Conservation (phyloP, 768 basidiomycete species). For the Xerocomellus chrysenteron region DNA sequence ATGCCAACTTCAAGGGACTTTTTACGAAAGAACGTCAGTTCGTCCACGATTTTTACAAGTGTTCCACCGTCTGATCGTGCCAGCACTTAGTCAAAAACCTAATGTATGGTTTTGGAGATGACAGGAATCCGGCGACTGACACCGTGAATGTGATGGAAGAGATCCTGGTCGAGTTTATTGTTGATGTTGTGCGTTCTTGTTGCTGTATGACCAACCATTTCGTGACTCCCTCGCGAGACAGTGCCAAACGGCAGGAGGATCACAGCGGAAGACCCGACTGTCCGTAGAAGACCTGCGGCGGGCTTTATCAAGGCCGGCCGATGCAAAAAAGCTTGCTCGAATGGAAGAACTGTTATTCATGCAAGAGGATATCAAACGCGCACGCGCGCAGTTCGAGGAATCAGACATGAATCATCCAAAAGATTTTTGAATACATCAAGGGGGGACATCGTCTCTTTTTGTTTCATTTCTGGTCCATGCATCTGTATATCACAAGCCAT, state of each 20-base stretch:
- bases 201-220: background rate
- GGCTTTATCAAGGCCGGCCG: constrained; percentile 78
- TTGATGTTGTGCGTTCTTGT: constrained; percentile 70
- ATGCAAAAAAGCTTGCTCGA: constrained; percentile 87
- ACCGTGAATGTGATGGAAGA: constrained; percentile 93
- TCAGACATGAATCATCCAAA: constrained; percentile 47
- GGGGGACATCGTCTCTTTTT: background rate
- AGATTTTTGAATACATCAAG: constrained; percentile 38
- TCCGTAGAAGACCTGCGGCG: constrained; percentile 85
- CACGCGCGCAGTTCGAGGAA: constrained; percentile 73
- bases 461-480: background rate
- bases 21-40: constrained; percentile 80
- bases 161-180: constrained; percentile 86
- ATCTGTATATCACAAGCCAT: background rate
- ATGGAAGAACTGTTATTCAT: constrained; percentile 92
- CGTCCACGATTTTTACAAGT: background rate
- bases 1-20: constrained; percentile 68
- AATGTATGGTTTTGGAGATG: constrained; percentile 95
- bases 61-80: constrained; percentile 12
- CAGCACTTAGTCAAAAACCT: constrained; percentile 63
- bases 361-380: constrained; percentile 92
- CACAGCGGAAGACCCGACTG: constrained; percentile 68
- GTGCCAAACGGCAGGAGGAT: constrained; percentile 74
- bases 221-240: constrained; percentile 29
- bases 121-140: constrained; percentile 82